Evolutionary conservation across 2,329 filamentous ascomycete genomes (phyloP), one percentile per base, ranked within the genome.

Genomic region (Dothistroma septosporum): DNA sequence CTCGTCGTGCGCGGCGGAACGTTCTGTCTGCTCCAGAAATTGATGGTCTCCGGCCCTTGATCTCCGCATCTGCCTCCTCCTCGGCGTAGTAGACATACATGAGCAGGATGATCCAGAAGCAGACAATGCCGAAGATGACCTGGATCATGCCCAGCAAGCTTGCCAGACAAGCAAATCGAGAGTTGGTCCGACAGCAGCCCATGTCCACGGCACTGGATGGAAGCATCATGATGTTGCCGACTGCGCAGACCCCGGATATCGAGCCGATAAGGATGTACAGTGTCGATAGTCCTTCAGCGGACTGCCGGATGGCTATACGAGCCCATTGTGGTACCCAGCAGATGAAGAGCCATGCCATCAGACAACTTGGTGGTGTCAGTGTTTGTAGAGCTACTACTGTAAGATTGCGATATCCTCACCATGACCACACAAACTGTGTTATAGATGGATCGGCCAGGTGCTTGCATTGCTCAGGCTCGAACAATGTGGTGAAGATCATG

Each of bases 261-360:
- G 89, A 90, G 60, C 92, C 92, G 22, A 97, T 85, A 2, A 97
- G 84, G 67, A 97, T 86, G 70, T 96, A 97, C 74, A 92, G 92
- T 3, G 92, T 92, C 19, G 91, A 96, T 63, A 97, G 92, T 65
- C 92, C 93, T 76, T 94, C 92, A 16, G 92, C 93, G 12, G 91
- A 94, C 62, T 87, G 85, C 59, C 91, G 86, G 49, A 85, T 82
- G 67, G 96, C 90, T 75, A 97, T 97, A 69, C 92, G 90, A 74
- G 89, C 85, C 76, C 96, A 92, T 74, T 97, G 92, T 0, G 92
- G 92, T 2, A 96, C 83, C 77, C 97, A 97, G 41, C 92, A 97
- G 60, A 96, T 78, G 64, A 96, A 80, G 68, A 97, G 91, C 59
- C 92, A 92, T 69, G 95, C 74, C 65, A 96, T 81, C 68, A 97